Base-by-base conservation (phyloP, 225 moss, liverwort and hornwort genomes). In the Antitrichia curtipendula region DNA sequence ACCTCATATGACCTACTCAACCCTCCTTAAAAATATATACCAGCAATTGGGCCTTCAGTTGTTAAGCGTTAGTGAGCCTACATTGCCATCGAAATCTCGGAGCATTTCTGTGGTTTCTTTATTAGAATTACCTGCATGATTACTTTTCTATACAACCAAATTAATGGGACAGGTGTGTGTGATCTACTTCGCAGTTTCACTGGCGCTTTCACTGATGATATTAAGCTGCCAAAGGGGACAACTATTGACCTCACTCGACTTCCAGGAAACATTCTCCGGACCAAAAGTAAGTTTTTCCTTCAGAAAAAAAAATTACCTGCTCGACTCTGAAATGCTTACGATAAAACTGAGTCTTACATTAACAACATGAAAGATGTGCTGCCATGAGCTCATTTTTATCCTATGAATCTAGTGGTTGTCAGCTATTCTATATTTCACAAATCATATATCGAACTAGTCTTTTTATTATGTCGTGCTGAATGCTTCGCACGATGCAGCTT, bases 181-280 rank as follows among this genome's bases (percentile, higher is more conserved):
- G 63, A 74, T 59, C 53, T 82, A 13, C 32, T 91, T 83, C 19
- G 80, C 93, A 95, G 96, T 85, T 97, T 98, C 88, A 98, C 95
- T 52, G 91, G 91, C 68, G 91, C 88, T 43, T 98, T 97, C 86
- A 95, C 92, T 52, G 95, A 98, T 86, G 97, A 96, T 66, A 91
- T 98, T 87, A 92, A 92, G 90, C 89, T 98, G 83, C 96, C 96
- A 7, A 92, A 92, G 74, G 97, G 96, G 49, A 96, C 96, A 27
- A 90, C 91, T 62, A 97, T 98, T 72, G 97, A 98, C 77, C 89
- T 98, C 75, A 91, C 91, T 91, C 93, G 97, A 87, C 92, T 95
- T 80, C 95, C 96, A 74, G 97, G 97, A 87, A 94, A 95, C 40
- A 86, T 95, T 83, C 82, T 96, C 78, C 92, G 86, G 87, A 95